phyloP scores from a whole-genome alignment of 116 monocot genomes.

The Papilionanthe hybrid region DNA sequence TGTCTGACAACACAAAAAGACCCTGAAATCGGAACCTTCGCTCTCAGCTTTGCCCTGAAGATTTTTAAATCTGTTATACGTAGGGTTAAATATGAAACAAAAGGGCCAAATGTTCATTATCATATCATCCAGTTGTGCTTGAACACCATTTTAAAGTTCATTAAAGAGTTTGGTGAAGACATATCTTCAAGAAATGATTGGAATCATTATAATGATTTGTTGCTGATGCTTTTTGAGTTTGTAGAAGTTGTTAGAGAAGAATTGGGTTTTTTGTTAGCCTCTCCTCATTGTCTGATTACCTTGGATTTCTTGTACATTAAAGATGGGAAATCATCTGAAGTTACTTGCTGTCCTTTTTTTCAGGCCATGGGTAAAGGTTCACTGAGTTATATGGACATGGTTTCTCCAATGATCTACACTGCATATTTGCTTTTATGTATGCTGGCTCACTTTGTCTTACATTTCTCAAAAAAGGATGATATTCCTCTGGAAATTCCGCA shows the following conservation, averaged over 20 bases:
- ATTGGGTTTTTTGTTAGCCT: slow-evolving; percentile 34
- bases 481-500: slow-evolving; percentile 7
- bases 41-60: slow-evolving; percentile 33
- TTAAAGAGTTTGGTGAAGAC: slow-evolving; percentile 30
- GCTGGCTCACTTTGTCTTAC: slow-evolving; percentile 16
- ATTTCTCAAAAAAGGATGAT: slow-evolving; percentile 11
- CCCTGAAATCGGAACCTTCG: slow-evolving; percentile 21
- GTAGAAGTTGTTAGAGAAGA: slow-evolving; percentile 30
- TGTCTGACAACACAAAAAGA: slow-evolving; percentile 7
- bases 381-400: slow-evolving; percentile 27
- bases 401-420: slow-evolving; percentile 48
- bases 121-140: slow-evolving; percentile 20
- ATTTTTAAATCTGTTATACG: slow-evolving; percentile 46
- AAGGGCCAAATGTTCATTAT: not conserved
- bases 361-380: not conserved
- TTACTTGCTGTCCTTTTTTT: slow-evolving; percentile 9
- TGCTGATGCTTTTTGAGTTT: slow-evolving; percentile 27
- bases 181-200: slow-evolving; percentile 9
- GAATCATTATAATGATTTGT: slow-evolving; percentile 13
- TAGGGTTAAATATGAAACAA: slow-evolving; percentile 36
- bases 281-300: slow-evolving; percentile 23
- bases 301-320: slow-evolving; percentile 41
- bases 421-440: slow-evolving; percentile 25
- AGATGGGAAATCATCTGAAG: slow-evolving; percentile 20
- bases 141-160: slow-evolving; percentile 30